A percentile compares a stretch with the other conserved stretches of the same genome.
phyloP scores from a whole-genome alignment of 805 yeast species.

The Ogataea kodamae region DNA sequence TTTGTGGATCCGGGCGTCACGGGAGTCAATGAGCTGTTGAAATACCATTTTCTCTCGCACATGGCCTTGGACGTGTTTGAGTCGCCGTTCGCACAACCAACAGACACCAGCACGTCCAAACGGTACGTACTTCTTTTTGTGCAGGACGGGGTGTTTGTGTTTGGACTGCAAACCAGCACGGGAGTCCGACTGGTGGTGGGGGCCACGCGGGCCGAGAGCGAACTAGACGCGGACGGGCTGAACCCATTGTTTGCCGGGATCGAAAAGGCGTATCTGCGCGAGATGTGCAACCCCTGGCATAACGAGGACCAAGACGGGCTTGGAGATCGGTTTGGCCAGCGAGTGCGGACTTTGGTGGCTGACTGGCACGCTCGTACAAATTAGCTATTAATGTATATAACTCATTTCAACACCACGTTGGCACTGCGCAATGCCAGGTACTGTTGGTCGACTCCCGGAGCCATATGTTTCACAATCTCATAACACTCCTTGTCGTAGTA shows the following conservation, averaged over 20 bases:
- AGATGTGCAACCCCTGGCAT: constrained; percentile 59
- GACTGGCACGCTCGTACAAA: constrained; percentile 23
- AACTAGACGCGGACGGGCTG: constrained; percentile 18
- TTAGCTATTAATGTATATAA: constrained; percentile 2
- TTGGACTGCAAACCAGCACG: constrained; percentile 65
- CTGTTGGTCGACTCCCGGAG: constrained; percentile 91
- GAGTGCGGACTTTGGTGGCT: constrained; percentile 25
- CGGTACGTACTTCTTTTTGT: constrained; percentile 52
- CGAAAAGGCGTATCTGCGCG: constrained; percentile 51
- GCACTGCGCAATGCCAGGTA: constrained; percentile 85
- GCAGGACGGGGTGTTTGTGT: constrained; percentile 64
- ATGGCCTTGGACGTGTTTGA: constrained; percentile 71
- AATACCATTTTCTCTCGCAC: constrained; percentile 69
- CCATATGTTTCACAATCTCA: constrained; percentile 70
- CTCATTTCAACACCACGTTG: constrained; percentile 65
- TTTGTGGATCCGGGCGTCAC: constrained; percentile 35
- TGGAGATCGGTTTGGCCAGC: constrained; percentile 28
- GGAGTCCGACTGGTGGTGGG: constrained; percentile 68
- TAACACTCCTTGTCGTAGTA: constrained; percentile 82
- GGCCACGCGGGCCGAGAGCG: constrained; percentile 35
- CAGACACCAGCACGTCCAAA: constrained; percentile 17
- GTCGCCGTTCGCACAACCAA: constrained; percentile 36
- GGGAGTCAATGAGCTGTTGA: constrained; percentile 44
- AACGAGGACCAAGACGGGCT: constrained; percentile 32
- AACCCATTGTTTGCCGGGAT: constrained; percentile 38